Conservation (phyloP, 495 filamentous ascomycete species). For the Chaetomidium leptoderma region DNA sequence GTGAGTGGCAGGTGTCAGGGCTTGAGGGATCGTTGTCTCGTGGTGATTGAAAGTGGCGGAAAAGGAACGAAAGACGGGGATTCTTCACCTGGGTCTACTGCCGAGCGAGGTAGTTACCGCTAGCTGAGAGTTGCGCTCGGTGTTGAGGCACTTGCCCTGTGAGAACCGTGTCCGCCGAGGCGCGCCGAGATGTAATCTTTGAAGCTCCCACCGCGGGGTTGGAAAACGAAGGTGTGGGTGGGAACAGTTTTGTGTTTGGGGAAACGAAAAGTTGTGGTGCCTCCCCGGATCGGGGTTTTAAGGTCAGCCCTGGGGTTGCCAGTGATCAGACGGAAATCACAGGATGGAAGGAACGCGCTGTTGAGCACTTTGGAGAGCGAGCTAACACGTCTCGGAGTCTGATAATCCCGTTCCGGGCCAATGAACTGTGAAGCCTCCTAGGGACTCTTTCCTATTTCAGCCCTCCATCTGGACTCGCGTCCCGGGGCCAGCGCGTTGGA, state of each 20-base stretch:
- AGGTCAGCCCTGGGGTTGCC: too few species aligned
- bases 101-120: not conserved
- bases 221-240: not conserved
- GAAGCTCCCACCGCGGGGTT: not conserved
- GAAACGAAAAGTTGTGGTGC: not conserved
- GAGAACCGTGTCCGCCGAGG: conserved; percentile 4
- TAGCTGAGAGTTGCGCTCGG: not conserved
- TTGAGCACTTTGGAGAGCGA: too few species aligned
- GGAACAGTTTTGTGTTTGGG: not conserved
- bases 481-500: too few species aligned
- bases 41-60: not conserved
- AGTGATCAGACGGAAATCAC: not conserved
- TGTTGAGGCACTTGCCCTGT: not conserved
- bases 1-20: not conserved
- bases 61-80: conserved; percentile 13
- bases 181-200: not conserved
- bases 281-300: not conserved
- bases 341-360: not conserved
- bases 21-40: conserved; percentile 1
- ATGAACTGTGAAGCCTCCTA: not conserved
- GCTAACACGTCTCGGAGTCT: not conserved
- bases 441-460: not conserved
- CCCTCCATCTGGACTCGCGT: too few species aligned
- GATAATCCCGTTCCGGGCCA: not conserved
- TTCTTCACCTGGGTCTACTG: conserved; percentile 11